phyloP scores from a whole-genome alignment of 116 monocot species.

The Papilionanthe hybrid region DNA sequence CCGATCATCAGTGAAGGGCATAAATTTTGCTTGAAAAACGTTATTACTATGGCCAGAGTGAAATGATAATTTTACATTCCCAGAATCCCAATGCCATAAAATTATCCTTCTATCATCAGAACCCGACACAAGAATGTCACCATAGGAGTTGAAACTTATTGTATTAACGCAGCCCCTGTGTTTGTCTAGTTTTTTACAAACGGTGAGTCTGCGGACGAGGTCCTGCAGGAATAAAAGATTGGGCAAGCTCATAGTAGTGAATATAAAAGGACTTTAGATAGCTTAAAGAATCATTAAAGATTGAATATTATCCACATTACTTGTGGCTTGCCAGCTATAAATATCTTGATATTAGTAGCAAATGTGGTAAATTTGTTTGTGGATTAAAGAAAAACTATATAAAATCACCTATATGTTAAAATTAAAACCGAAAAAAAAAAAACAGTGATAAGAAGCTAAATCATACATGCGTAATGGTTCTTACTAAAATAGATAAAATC shows the following conservation, averaged over 20 bases:
- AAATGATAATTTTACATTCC: conserved; percentile 39
- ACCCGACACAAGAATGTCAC: conserved; percentile 71
- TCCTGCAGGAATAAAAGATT: conserved; percentile 31
- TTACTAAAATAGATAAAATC: not conserved
- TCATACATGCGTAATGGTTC: too few species aligned
- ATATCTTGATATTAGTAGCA: not conserved
- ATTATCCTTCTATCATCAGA: conserved; percentile 79
- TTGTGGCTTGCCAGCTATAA: not conserved
- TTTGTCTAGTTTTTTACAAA: conserved; percentile 58
- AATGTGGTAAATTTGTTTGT: not conserved
- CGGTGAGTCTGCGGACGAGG: conserved; percentile 49
- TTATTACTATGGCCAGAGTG: conserved; percentile 76
- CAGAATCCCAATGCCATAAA: conserved; percentile 81
- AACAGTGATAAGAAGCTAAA: not conserved
- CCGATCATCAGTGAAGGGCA: conserved; percentile 60
- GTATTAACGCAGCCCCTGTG: conserved; percentile 92
- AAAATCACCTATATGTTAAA: not conserved
- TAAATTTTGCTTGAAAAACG: conserved; percentile 70
- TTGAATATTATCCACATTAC: too few species aligned
- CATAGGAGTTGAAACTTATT: conserved; percentile 64
- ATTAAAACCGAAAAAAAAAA: not conserved
- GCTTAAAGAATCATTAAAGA: not conserved
- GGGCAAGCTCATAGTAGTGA: not conserved
- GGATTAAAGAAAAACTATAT: not conserved
- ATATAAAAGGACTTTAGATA: not conserved